These are phyloP conservation scores for Ophiocordyceps camponoti-floridani DNA, from an alignment of 2,329 filamentous ascomycete species.

Conservation along the genomic window DNA sequence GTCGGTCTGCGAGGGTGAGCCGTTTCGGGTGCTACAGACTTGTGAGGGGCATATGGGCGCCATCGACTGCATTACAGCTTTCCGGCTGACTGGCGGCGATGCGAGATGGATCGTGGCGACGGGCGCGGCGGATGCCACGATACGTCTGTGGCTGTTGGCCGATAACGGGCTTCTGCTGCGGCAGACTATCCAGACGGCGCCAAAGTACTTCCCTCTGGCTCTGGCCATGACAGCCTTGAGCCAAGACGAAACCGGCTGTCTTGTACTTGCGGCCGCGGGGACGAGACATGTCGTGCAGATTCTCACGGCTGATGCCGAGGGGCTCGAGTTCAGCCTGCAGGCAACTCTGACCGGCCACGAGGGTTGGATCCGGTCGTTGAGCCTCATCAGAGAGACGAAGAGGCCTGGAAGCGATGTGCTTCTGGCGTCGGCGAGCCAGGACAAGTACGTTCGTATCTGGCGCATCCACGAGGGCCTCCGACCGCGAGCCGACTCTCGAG, in stretches of 20 bases:
- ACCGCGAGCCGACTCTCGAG: slow-evolving; percentile 39
- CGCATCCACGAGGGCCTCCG: slow-evolving; percentile 56
- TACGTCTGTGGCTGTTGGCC: slow-evolving; percentile 51
- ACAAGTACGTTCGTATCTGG: slow-evolving; percentile 95
- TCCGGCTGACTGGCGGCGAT: slow-evolving; percentile 11
- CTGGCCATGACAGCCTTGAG: slow-evolving; percentile 49
- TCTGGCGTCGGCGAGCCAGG: slow-evolving; percentile 85
- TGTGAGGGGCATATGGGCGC: slow-evolving; percentile 49
- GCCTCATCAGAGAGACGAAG: slow-evolving; percentile 49
- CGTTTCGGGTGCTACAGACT: slow-evolving; percentile 29
- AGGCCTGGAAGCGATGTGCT: slow-evolving; percentile 47
- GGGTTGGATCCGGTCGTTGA: slow-evolving; percentile 80
- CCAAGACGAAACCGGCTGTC: slow-evolving; percentile 25
- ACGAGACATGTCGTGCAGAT: slow-evolving; percentile 72
- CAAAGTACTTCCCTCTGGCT: slow-evolving; percentile 67
- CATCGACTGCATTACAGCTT: slow-evolving; percentile 48
- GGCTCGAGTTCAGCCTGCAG: slow-evolving; percentile 44
- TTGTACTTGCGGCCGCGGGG: slow-evolving; percentile 69
- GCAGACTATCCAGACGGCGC: slow-evolving; percentile 55
- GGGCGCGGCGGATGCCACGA: slow-evolving; percentile 62
- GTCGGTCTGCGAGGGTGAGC: slow-evolving; percentile 8
- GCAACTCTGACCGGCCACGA: slow-evolving; percentile 79
- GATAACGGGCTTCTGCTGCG: slow-evolving; percentile 30
- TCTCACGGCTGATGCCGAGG: slow-evolving; percentile 36
- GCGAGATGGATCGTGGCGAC: slow-evolving; percentile 44